Evolutionary conservation across 176 grass and related monocot genomes (phyloP), one percentile per base, ranked within the genome.

Genomic region (Eleusine coracana): DNA sequence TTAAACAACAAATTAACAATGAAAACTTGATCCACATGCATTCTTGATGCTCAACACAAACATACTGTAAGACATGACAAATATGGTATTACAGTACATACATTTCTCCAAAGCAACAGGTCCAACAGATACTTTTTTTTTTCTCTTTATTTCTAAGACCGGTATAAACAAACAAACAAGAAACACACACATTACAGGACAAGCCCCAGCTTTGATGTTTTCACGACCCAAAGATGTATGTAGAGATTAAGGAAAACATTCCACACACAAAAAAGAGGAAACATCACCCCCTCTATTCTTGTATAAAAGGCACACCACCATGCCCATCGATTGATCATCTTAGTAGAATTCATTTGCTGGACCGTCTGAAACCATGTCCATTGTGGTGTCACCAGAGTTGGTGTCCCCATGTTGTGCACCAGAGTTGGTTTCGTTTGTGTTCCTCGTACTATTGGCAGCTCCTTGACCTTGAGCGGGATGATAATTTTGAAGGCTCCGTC

Each of bases 301-400:
- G 50, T 52, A 52, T 18, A 52, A 52, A 16, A 18, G 16, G 1
- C 16, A 54, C 51, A 54, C 51, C 51, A 54, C 54, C 4, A 3
- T 21, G 5, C 5, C 18, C 54, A 21, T 6, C 54, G n/a, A 61
- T 28, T 5, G 10, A 61, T 3, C 21, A 27, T 62, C 42, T 78
- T 28, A 66, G 37, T 62, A 28, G 21, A 44, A 44, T 37, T 67
- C 77, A n/a, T 67, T 67, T 4, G 28, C 27, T 2, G 72, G 52
- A 23, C 73, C 83, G 36, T 89, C 87, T 10, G 54, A 87, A n/a
- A 48, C 36, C 91, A 89, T 89, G 73, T 92, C 87, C 84, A 89
- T 92, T 4, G 74, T 61, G 5, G 86, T 61, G 41, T 92, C 90
- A 1, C 86, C 61, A 9, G 42, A 88, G 75, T 91, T 88, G 41